These are phyloP conservation scores for Neurospora intermedia DNA, from an alignment of 495 filamentous ascomycete species.

Conservation along the genomic window DNA sequence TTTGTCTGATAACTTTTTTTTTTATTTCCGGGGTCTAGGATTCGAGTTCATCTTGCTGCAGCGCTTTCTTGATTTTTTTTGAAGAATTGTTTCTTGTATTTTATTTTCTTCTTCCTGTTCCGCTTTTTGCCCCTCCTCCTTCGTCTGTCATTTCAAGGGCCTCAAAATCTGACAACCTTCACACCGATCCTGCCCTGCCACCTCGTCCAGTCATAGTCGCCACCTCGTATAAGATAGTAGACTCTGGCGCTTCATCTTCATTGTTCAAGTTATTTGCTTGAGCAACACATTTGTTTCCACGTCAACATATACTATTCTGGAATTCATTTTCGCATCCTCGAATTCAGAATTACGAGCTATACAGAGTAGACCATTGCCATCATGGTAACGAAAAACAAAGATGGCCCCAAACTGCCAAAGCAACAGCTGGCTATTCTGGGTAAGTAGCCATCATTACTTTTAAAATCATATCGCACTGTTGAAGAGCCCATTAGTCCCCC, in stretches of 20 bases:
- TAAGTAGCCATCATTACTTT: slow-evolving; percentile 27
- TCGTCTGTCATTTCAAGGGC: background rate
- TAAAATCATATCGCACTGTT: background rate
- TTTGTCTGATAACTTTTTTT: background rate
- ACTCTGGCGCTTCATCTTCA: background rate
- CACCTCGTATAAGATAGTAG: background rate
- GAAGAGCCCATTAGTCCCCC: background rate
- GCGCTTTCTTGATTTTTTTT: background rate
- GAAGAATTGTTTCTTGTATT: too few species aligned
- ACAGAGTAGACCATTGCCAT: background rate
- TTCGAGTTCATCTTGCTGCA: background rate
- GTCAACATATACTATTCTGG: too few species aligned
- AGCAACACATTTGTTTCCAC: background rate
- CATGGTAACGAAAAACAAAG: slow-evolving; percentile 25
- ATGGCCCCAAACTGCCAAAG: slow-evolving; percentile 33
- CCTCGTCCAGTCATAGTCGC: background rate
- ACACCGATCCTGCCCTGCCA: background rate
- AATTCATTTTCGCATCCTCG: too few species aligned
- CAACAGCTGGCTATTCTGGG: slow-evolving; percentile 51
- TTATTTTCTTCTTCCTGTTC: background rate
- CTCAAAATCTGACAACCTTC: background rate
- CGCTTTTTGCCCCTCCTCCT: background rate
- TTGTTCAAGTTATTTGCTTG: background rate
- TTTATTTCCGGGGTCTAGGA: background rate
- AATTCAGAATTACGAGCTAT: too few species aligned